Conservation (phyloP, 371 early-diverging fungal species). For the Mortierella sp. region DNA sequence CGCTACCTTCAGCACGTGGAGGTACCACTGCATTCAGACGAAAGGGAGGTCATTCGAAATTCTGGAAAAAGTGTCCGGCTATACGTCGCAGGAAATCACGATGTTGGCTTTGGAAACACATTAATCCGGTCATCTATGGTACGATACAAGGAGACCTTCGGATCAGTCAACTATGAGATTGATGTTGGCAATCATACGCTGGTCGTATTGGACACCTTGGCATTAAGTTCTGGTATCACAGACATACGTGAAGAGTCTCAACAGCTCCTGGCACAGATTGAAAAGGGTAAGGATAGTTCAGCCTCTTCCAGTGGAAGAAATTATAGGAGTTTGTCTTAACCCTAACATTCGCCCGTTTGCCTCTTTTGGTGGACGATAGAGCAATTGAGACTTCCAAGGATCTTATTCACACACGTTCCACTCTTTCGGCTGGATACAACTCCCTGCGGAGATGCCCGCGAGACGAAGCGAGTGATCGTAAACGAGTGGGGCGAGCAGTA, state of each 20-base stretch:
- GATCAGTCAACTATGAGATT: slow-evolving; percentile 73
- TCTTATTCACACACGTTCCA: slow-evolving; percentile 87
- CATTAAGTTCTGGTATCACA: slow-evolving; percentile 66
- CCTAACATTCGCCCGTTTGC: no score
- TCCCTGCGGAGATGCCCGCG: slow-evolving; percentile 79
- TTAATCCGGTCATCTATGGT: slow-evolving; percentile 61
- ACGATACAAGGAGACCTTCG: slow-evolving; percentile 71
- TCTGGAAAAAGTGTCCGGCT: slow-evolving; percentile 30
- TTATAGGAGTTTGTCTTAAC: no score
- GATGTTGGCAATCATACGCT: slow-evolving; percentile 69
- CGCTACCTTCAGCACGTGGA: slow-evolving; percentile 22
- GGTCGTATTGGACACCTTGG: slow-evolving; percentile 83
- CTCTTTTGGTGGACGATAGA: no score
- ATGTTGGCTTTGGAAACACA: slow-evolving; percentile 87
- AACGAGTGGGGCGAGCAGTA: slow-evolving; percentile 84
- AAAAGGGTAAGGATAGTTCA: slow-evolving; percentile 34
- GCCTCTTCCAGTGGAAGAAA: neutral
- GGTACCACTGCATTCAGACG: slow-evolving; percentile 1
- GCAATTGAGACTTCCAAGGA: slow-evolving; percentile 47
- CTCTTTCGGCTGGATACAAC: slow-evolving; percentile 72
- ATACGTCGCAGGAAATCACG: slow-evolving; percentile 89
- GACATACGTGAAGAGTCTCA: slow-evolving; percentile 60
- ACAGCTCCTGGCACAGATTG: slow-evolving; percentile 56
- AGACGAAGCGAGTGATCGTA: slow-evolving; percentile 52
- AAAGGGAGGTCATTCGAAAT: slow-evolving; percentile 13